Evolutionary conservation across 495 filamentous ascomycete species (phyloP).

Genomic region (Filosporella fistucella): DNA sequence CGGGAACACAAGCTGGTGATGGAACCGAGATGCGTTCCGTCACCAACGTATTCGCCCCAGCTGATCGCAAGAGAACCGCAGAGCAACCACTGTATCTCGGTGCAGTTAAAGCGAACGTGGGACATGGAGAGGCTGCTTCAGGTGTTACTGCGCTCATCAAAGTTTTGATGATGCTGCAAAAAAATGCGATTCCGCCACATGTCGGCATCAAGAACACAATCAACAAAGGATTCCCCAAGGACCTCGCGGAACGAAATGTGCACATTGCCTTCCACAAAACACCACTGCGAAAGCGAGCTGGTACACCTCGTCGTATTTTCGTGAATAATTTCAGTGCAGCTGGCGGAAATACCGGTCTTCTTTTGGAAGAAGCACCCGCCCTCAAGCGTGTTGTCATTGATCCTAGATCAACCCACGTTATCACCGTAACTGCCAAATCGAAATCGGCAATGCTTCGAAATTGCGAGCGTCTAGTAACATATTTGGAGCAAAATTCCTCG

Average conservation of each 20-base stretch:
- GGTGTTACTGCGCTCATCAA: slow-evolving; percentile 81
- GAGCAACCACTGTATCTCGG: slow-evolving; percentile 76
- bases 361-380: slow-evolving; percentile 55
- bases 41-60: slow-evolving; percentile 75
- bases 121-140: slow-evolving; percentile 86
- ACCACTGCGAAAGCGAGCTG: slow-evolving; percentile 59
- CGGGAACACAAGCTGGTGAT: slow-evolving; percentile 80
- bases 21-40: slow-evolving; percentile 76
- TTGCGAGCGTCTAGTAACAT: slow-evolving; percentile 41
- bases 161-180: slow-evolving; percentile 81
- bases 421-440: slow-evolving; percentile 56
- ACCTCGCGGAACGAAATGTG: slow-evolving; percentile 70
- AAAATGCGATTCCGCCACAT: slow-evolving; percentile 79
- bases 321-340: slow-evolving; percentile 70
- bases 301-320: slow-evolving; percentile 54
- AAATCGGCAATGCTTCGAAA: slow-evolving; percentile 51
- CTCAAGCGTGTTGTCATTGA: slow-evolving; percentile 33
- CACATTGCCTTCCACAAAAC: slow-evolving; percentile 57
- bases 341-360: slow-evolving; percentile 59
- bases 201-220: slow-evolving; percentile 83
- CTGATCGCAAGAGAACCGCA: slow-evolving; percentile 54
- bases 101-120: slow-evolving; percentile 83
- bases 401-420: slow-evolving; percentile 45
- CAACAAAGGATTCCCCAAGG: slow-evolving; percentile 76
- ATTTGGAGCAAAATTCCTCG: slow-evolving; percentile 47